A percentile compares a stretch with the other conserved stretches of the same genome.
phyloP scores from a whole-genome alignment of 768 basidiomycete species.

The Polyporus arcularius region DNA sequence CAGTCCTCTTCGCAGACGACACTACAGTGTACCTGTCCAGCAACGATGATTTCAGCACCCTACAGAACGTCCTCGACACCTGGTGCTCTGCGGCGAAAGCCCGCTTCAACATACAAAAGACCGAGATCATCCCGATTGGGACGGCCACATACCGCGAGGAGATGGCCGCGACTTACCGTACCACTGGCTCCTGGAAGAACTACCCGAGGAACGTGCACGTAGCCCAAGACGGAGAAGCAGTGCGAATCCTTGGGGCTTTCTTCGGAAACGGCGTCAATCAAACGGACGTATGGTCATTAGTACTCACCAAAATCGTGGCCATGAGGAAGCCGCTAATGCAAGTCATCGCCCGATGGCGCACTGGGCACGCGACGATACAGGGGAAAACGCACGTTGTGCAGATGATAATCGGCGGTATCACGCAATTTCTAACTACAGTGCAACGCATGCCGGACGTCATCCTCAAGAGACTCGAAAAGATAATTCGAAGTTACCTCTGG shows the following conservation, averaged over 20 bases:
- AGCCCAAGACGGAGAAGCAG: neutral
- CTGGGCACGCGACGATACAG: neutral
- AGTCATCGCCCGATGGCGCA: neutral
- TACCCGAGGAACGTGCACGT: neutral
- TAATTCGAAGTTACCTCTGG: conserved; percentile 6
- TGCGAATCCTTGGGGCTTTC: neutral
- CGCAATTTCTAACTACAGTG: conserved; percentile 28
- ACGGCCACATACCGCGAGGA: neutral
- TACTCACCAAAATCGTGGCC: conserved; percentile 14
- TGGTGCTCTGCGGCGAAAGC: neutral
- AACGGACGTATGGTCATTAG: conserved; percentile 3
- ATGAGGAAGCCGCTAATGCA: too few relatives aligned
- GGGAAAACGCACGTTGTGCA: conserved; percentile 20
- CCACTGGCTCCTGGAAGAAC: too few relatives aligned
- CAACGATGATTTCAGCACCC: neutral
- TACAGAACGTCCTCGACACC: neutral
- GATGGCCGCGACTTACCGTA: neutral
- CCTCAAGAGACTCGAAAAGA: neutral
- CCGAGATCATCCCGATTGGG: neutral
- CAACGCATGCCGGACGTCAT: conserved; percentile 26
- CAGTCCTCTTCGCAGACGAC: conserved; percentile 31
- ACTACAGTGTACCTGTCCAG: conserved; percentile 29
- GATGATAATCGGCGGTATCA: conserved; percentile 22
- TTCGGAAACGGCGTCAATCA: neutral
- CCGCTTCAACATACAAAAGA: neutral